Evolutionary conservation across 352 stramenopile species (phyloP).

Genomic region (Phytophthora palmivora): DNA sequence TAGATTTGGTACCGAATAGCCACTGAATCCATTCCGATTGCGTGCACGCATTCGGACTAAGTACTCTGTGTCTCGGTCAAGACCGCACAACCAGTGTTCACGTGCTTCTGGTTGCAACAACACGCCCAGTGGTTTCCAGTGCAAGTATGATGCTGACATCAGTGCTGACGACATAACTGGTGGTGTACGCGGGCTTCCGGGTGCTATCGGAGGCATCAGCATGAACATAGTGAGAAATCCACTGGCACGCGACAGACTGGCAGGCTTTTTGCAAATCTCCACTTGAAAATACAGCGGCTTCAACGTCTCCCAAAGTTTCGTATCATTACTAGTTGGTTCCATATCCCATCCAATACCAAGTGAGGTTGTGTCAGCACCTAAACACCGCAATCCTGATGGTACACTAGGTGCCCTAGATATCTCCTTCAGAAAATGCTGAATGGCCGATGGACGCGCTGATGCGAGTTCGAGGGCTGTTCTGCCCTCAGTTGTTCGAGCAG

Average conservation of each 20-base stretch:
- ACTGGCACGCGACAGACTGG: conserved; percentile 49
- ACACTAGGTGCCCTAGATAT: conserved; percentile 41
- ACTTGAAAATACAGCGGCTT: conserved; percentile 60
- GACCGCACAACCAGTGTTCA: conserved; percentile 65
- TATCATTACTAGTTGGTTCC: conserved; percentile 35
- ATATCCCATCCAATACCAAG: conserved; percentile 70
- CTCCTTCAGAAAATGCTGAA: conserved; percentile 55
- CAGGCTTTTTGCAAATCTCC: conserved; percentile 69
- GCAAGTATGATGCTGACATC: conserved; percentile 48
- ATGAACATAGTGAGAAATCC: conserved; percentile 63
- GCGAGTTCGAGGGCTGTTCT: conserved; percentile 56
- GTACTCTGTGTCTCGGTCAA: conserved; percentile 67
- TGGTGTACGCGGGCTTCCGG: conserved; percentile 26
- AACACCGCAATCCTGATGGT: conserved; percentile 46
- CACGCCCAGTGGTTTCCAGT: conserved; percentile 59
- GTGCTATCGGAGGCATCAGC: conserved; percentile 41
- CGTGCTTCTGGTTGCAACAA: conserved; percentile 52
- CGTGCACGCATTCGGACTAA: conserved; percentile 61
- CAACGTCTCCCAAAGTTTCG: conserved; percentile 41
- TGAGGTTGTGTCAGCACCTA: conserved; percentile 58
- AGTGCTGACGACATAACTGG: conserved; percentile 28
- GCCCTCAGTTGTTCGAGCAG: conserved; percentile 48
- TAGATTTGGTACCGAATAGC: conserved; percentile 58
- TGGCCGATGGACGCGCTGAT: conserved; percentile 29
- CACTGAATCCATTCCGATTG: conserved; percentile 71